Evolutionary conservation across 768 basidiomycete species (phyloP).

Genomic region (Leccinum broughii): DNA sequence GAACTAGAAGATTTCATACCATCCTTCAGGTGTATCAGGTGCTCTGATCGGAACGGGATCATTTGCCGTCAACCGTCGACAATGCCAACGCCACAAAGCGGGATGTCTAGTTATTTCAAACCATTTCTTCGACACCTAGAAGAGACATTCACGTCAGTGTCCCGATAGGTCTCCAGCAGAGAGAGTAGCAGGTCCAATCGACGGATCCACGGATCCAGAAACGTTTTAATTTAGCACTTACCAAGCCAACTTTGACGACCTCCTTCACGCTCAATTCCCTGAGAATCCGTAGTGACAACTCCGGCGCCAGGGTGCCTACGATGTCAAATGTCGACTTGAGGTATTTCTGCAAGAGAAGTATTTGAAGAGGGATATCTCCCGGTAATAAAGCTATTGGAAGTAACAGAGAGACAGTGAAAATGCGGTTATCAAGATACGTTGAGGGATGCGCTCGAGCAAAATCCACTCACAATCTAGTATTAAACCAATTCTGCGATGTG

Average conservation of each 20-base stretch:
- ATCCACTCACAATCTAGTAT: slow-evolving; percentile 29
- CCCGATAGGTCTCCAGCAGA: neutral
- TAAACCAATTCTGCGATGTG: slow-evolving; percentile 26
- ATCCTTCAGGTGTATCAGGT: slow-evolving; percentile 67
- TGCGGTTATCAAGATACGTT: neutral
- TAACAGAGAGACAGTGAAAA: slow-evolving; percentile 3
- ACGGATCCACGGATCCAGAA: neutral
- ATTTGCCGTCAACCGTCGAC: slow-evolving; percentile 65
- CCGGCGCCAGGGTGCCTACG: slow-evolving; percentile 66
- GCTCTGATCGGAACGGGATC: slow-evolving; percentile 68
- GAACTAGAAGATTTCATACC: slow-evolving; percentile 45
- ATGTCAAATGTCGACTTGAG: slow-evolving; percentile 81
- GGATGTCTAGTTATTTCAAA: slow-evolving; percentile 51
- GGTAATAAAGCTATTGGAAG: slow-evolving; percentile 64
- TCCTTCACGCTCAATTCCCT: slow-evolving; percentile 58
- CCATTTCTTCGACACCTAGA: slow-evolving; percentile 46
- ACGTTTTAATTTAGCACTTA: slow-evolving; percentile 19
- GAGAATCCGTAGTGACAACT: slow-evolving; percentile 65
- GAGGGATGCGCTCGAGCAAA: neutral
- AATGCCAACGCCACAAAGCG: slow-evolving; percentile 76
- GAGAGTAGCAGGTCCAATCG: neutral
- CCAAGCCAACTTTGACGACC: slow-evolving; percentile 49
- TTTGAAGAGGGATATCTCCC: slow-evolving; percentile 82
- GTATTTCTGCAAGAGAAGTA: slow-evolving; percentile 83
- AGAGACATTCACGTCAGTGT: neutral